Conservation (phyloP, 805 yeast genomes). For the Debaryomyces castellii region DNA sequence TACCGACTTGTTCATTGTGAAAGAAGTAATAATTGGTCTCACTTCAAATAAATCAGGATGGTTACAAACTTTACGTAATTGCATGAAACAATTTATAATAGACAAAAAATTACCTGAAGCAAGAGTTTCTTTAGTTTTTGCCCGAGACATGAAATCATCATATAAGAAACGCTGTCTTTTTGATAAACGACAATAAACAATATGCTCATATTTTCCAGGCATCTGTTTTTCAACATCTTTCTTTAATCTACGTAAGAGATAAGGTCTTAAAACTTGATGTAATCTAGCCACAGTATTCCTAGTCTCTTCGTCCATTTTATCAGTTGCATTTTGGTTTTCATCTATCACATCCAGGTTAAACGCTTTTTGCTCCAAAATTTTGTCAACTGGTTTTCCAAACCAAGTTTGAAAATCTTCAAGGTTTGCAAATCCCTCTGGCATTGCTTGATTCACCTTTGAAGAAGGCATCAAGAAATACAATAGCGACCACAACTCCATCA, state of each 20-base stretch:
- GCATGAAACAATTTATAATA: slow-evolving; percentile 97
- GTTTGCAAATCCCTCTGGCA: slow-evolving; percentile 96
- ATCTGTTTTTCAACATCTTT: slow-evolving; percentile 97
- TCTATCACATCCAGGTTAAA: slow-evolving; percentile 42
- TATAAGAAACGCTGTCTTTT: slow-evolving; percentile 89
- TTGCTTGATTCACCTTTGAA: slow-evolving; percentile 61
- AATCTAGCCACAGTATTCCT: slow-evolving; percentile 80
- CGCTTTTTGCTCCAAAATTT: slow-evolving; percentile 74
- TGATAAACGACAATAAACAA: slow-evolving; percentile 86
- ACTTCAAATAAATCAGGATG: slow-evolving; percentile 97
- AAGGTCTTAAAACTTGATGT: slow-evolving; percentile 93
- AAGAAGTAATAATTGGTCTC: slow-evolving; percentile 89
- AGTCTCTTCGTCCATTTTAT: slow-evolving; percentile 68
- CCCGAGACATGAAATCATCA: slow-evolving; percentile 96
- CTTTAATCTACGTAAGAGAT: slow-evolving; percentile 83
- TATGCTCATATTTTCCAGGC: slow-evolving; percentile 98
- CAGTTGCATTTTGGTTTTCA: slow-evolving; percentile 35
- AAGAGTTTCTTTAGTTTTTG: slow-evolving; percentile 90
- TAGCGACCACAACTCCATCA: slow-evolving; percentile 94
- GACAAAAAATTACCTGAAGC: slow-evolving; percentile 94
- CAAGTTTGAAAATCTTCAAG: slow-evolving; percentile 94
- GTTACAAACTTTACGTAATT: slow-evolving; percentile 91
- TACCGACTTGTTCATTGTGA: slow-evolving; percentile 70
- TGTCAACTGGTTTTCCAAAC: slow-evolving; percentile 98
- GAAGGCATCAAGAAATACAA: slow-evolving; percentile 96